Percentiles rank a stretch among this genome's conserved stretches.
Conservation (phyloP, 306 rosid species). For the Luffa aegyptiaca region DNA sequence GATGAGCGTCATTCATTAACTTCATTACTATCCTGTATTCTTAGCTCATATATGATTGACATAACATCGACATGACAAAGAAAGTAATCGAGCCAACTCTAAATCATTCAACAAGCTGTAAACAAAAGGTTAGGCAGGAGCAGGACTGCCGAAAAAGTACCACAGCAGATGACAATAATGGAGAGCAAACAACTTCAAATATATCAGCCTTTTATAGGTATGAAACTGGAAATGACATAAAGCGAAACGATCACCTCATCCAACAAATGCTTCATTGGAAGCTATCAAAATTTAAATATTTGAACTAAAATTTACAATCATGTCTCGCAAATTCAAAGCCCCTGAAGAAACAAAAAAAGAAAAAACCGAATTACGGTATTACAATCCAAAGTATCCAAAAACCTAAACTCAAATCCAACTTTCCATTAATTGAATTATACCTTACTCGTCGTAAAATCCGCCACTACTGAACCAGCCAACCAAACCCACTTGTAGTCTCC, state of each 20-base stretch:
- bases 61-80: neutral
- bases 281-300: conserved; percentile 10
- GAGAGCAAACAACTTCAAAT: neutral
- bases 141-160: neutral
- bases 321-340: neutral
- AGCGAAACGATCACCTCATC: neutral
- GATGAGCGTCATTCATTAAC: neutral
- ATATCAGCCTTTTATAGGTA: neutral
- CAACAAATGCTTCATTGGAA: neutral
- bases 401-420: neutral
- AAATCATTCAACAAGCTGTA: neutral
- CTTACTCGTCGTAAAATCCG: conserved; percentile 11
- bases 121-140: neutral
- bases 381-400: neutral
- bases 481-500: neutral
- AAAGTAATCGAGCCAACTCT: neutral
- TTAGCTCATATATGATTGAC: neutral
- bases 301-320: neutral
- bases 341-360: neutral
- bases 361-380: neutral
- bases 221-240: neutral
- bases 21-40: neutral
- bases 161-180: neutral
- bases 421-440: neutral
- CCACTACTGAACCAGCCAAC: neutral